Percentiles rank a stretch among this genome's conserved stretches.
phyloP scores from a whole-genome alignment of 2,329 filamentous ascomycete genomes.

The Magnaporthiopsis incrustans region DNA sequence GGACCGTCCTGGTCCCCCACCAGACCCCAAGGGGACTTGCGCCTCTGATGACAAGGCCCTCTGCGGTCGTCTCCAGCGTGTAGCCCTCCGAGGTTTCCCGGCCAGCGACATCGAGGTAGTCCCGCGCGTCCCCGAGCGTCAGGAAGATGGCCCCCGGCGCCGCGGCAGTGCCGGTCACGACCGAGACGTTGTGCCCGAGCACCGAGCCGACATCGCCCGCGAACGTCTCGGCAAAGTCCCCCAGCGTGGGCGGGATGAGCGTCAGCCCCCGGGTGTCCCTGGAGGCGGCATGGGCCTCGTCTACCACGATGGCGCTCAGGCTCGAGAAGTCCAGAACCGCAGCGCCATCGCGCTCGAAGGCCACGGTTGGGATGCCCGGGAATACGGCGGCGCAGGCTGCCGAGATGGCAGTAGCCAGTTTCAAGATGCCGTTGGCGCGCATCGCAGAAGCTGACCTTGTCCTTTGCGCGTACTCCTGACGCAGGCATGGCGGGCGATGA shows the following conservation, averaged over 20 bases:
- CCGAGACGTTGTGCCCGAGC: slow-evolving; percentile 21
- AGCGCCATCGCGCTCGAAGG: neutral
- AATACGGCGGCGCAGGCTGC: neutral
- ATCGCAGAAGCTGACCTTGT: neutral
- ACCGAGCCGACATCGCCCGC: slow-evolving; percentile 12
- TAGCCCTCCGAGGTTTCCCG: slow-evolving; percentile 41
- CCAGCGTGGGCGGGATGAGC: slow-evolving; percentile 41
- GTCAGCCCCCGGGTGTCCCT: slow-evolving; percentile 38
- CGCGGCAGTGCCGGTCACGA: slow-evolving; percentile 16
- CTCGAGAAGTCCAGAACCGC: slow-evolving; percentile 21
- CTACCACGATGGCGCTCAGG: slow-evolving; percentile 32
- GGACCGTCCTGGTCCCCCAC: slow-evolving; percentile 49
- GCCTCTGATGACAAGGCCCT: slow-evolving; percentile 38
- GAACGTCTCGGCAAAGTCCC: slow-evolving; percentile 39
- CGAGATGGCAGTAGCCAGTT: neutral
- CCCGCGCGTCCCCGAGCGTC: slow-evolving; percentile 32
- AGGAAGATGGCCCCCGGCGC: slow-evolving; percentile 29
- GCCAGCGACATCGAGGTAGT: slow-evolving; percentile 36
- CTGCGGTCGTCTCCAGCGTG: slow-evolving; percentile 29
- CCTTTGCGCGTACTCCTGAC: neutral
- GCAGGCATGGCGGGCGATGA: neutral
- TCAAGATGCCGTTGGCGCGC: slow-evolving; percentile 3
- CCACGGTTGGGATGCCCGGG: slow-evolving; percentile 10
- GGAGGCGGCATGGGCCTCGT: slow-evolving; percentile 28
- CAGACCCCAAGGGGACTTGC: slow-evolving; percentile 47